A percentile compares a stretch with the other conserved stretches of the same genome.
phyloP scores from a whole-genome alignment of 2,329 filamentous ascomycete genomes.

The Pezicula neosporulosa region DNA sequence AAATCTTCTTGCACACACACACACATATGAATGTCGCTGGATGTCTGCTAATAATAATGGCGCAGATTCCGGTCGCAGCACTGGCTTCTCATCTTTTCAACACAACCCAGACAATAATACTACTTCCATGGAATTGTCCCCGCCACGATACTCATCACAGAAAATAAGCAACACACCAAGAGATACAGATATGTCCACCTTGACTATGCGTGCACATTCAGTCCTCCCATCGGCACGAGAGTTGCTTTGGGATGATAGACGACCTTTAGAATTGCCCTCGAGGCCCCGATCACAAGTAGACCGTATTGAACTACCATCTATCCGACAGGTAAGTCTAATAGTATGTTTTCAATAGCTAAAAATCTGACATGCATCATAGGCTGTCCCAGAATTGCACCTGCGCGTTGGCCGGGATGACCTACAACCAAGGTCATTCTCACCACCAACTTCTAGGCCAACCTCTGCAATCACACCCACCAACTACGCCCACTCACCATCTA shows the following conservation, averaged over 20 bases:
- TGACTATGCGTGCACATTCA: slow-evolving; percentile 8
- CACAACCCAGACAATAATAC: not conserved
- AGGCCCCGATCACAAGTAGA: slow-evolving; percentile 9
- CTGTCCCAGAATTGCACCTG: slow-evolving; percentile 13
- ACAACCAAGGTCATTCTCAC: slow-evolving; percentile 7
- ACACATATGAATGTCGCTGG: not conserved
- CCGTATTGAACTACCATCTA: slow-evolving; percentile 16
- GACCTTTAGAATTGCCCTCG: slow-evolving; percentile 2
- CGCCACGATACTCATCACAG: slow-evolving; percentile 8
- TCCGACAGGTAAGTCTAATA: slow-evolving; percentile 12
- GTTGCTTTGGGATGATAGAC: slow-evolving; percentile 8
- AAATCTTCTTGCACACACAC: not conserved
- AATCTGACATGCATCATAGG: slow-evolving; percentile 6
- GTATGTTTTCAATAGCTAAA: not conserved
- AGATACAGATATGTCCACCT: slow-evolving; percentile 8
- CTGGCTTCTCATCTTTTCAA: slow-evolving; percentile 4
- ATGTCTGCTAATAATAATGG: slow-evolving; percentile 10
- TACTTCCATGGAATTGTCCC: slow-evolving; percentile 13
- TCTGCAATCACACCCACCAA: not conserved
- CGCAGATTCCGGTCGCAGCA: slow-evolving; percentile 4
- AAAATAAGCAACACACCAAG: not conserved
- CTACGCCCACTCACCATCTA: slow-evolving; percentile 6
- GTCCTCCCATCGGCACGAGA: slow-evolving; percentile 9
- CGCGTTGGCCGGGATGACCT: not conserved
- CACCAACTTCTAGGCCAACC: slow-evolving; percentile 2